Evolutionary conservation across 2,329 filamentous ascomycete genomes (phyloP).

Genomic region (Coniochaeta sp.): DNA sequence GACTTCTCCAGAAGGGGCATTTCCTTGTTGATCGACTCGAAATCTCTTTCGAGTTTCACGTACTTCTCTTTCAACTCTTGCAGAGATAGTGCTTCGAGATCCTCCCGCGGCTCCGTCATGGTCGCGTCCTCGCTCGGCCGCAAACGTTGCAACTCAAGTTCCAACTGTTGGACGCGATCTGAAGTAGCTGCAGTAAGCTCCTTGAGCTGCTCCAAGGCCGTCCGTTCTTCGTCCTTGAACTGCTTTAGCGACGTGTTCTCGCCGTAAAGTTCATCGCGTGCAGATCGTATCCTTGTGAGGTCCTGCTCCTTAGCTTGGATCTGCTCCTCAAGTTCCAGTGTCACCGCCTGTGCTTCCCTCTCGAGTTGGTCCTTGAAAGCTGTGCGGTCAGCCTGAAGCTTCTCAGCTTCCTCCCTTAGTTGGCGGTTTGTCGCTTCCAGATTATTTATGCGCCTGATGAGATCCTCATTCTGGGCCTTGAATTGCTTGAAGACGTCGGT

Average conservation of each 20-base stretch:
- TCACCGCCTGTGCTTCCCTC: slow-evolving; percentile 65
- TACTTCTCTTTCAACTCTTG: slow-evolving; percentile 72
- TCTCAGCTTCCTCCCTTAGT: slow-evolving; percentile 77
- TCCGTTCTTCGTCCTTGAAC: slow-evolving; percentile 68
- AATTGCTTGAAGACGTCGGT: slow-evolving; percentile 92
- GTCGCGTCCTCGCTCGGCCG: slow-evolving; percentile 39
- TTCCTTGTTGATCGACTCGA: slow-evolving; percentile 78
- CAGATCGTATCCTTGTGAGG: slow-evolving; percentile 74
- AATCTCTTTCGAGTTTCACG: slow-evolving; percentile 69
- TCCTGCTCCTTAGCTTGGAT: slow-evolving; percentile 77
- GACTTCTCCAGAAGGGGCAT: slow-evolving; percentile 83
- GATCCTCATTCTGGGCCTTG: slow-evolving; percentile 83
- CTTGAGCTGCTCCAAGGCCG: slow-evolving; percentile 64
- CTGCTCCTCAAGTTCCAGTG: slow-evolving; percentile 75
- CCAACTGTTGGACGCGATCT: slow-evolving; percentile 71
- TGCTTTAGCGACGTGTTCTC: slow-evolving; percentile 76
- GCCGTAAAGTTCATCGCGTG: slow-evolving; percentile 77
- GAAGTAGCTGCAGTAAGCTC: slow-evolving; percentile 75
- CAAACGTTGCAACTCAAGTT: slow-evolving; percentile 74
- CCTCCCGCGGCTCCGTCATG: slow-evolving; percentile 35
- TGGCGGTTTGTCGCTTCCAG: slow-evolving; percentile 83
- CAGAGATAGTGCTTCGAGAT: slow-evolving; percentile 51
- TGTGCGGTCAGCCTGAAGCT: slow-evolving; percentile 76
- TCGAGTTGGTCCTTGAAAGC: slow-evolving; percentile 76
- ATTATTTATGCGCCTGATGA: slow-evolving; percentile 86